Evolutionary conservation across 2,329 filamentous ascomycete genomes (phyloP), one percentile per base, ranked within the genome.

Genomic region (Phaeophleospora eucalypticola): DNA sequence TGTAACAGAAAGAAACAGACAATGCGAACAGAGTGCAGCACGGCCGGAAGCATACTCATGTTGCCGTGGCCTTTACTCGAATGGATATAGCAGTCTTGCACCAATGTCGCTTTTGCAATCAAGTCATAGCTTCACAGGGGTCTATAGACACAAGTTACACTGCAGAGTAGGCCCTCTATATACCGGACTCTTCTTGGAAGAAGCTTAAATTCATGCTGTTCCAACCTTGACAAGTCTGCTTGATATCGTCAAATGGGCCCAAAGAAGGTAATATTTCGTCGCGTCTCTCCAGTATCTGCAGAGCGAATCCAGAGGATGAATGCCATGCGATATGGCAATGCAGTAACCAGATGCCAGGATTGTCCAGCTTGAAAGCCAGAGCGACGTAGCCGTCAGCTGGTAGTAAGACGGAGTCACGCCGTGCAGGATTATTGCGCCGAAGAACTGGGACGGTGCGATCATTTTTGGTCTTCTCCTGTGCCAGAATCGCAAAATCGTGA

Each of bases 321-420:
- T 83, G 80, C 79, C 77, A 81, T 56, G 79, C 57, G 21, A 81
- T 78, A 61, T 81, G 40, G 65, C 78, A 81, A 62, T 81, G 78
- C 65, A 58, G 52, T 2, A 62, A 34, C 59, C 59, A 62, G 3
- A 47, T 52, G 12, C 77, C 77, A 0, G 76, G 77, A 57, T 79
- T 79, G 56, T 81, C 72, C 0, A 73, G 67, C 47, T 68, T 54
- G 56, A 77, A 79, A 0, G 70, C 76, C 7, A 80, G 61, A 2
- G 72, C 71, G 4, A 80, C 54, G 56, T 74, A 73, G 0, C 76
- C 77, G n/a, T 42, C 41, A 32, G 59, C 2, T 0, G 72, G 71
- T 1, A 79, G 58, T 46, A 72, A 67, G 3, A 71, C 71, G 0
- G 70, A 72, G 58, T 79, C 76, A n/a, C 76, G 66, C 1, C 75